Base-by-base conservation (phyloP, 2,329 filamentous ascomycete species). In the Ophiostoma populinum region DNA sequence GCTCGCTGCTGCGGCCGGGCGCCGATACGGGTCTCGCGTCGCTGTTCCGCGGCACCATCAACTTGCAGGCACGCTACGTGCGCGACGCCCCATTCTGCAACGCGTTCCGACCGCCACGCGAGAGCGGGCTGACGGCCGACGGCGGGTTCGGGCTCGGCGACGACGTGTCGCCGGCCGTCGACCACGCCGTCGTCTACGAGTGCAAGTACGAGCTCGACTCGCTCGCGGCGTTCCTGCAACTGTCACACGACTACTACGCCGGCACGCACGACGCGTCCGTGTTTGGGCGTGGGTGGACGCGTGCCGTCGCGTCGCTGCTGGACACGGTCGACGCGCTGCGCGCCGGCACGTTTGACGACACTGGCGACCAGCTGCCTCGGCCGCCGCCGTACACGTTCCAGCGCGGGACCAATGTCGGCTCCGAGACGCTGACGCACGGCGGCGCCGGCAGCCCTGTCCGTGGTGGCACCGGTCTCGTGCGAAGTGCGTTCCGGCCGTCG, bases 191-290 rank as follows among this genome's bases (percentile, higher is more conserved):
- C 16, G 80, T 85, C 5, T 86, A 82, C 47, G 80, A 86, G 52
- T 87, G 80, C 62, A 87, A 86, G 52, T 87, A 83, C 50, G 80
- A 87, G 55, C 67, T 87, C 24, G 80, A 87, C 55, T 82, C 77
- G 6, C 64, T 87, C 3, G 79, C 80, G 0, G 70, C 79, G 36
- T 87, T 87, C 50, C 62, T 87, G 15, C 69, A 75, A 13, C 60
- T 86, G 4, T 68, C 68, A 2, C 78, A 77, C 40, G 70, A 83
- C 45, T 87, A 83, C 55, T 66, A 79, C 53, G 61, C 67, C 17
- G 63, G 69, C 40, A 83, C 80, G 0, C 61, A 63, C 1, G 80
- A 79, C 13, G 67, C 62, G 3, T 63, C 65, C 36, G 76, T 75
- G 30, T 85, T 82, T 48, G 54, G 79, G 21, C 78, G 40, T 74